Evolutionary conservation across 768 basidiomycete species (phyloP).

Genomic region (Mycena crocata): DNA sequence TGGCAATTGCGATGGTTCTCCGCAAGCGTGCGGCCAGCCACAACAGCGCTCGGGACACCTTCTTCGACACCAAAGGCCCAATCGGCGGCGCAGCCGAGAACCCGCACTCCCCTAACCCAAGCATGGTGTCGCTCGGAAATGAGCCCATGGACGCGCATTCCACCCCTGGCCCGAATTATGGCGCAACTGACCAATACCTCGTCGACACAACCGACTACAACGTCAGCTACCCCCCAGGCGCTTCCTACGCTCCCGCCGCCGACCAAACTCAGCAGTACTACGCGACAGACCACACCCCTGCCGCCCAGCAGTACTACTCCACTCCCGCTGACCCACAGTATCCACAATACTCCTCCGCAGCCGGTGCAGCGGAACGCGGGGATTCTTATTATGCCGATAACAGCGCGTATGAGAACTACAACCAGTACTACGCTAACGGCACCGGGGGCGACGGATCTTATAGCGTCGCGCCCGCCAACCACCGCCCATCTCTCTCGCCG

Average conservation of each 20-base stretch:
- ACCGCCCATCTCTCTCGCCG: slow-evolving; percentile 26
- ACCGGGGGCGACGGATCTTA: slow-evolving; percentile 2
- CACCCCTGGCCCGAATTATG: slow-evolving; percentile 23
- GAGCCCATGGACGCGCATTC: slow-evolving; percentile 31
- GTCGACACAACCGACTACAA: slow-evolving; percentile 29
- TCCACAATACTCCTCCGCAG: slow-evolving; percentile 3
- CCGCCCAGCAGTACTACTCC: slow-evolving; percentile 6
- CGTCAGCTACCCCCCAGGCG: slow-evolving; percentile 27
- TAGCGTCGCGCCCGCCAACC: slow-evolving; percentile 14
- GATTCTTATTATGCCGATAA: background rate
- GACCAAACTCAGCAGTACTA: slow-evolving; percentile 17
- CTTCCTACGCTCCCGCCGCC: slow-evolving; percentile 13
- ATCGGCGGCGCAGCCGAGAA: background rate
- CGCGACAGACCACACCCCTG: background rate
- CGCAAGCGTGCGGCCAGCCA: slow-evolving; percentile 14
- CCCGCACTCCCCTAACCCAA: slow-evolving; percentile 12
- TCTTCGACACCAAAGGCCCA: slow-evolving; percentile 31
- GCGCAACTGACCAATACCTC: slow-evolving; percentile 25
- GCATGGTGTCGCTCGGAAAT: slow-evolving; percentile 30
- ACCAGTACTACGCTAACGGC: slow-evolving; percentile 21
- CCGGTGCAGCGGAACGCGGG: background rate
- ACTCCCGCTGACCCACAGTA: slow-evolving; percentile 4
- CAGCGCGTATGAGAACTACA: slow-evolving; percentile 25
- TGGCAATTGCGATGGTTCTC: background rate
- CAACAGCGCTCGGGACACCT: slow-evolving; percentile 31